Conservation (phyloP, 331 rosid species). For the Erythrophleum ivorense region DNA sequence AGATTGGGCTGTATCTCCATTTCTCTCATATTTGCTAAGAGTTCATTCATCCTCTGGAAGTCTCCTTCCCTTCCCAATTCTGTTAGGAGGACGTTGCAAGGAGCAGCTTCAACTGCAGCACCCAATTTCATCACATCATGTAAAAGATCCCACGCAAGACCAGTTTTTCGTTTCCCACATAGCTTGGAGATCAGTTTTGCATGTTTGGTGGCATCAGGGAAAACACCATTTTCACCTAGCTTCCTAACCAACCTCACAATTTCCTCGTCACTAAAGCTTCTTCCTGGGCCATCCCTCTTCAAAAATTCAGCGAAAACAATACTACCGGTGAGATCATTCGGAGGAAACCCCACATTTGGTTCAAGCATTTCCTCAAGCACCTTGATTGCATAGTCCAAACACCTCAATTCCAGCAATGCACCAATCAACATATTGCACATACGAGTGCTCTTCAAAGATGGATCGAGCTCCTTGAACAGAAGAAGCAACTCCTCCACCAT, state of each 20-base stretch:
- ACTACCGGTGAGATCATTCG: constrained; percentile 48
- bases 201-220: constrained; percentile 52
- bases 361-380: constrained; percentile 78
- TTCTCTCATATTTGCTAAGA: constrained; percentile 65
- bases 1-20: constrained; percentile 56
- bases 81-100: constrained; percentile 68
- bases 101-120: constrained; percentile 55
- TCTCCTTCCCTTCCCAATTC: constrained; percentile 57
- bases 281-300: constrained; percentile 39
- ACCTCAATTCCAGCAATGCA: constrained; percentile 44
- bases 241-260: constrained; percentile 55
- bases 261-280: constrained; percentile 49
- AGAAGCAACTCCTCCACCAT: constrained; percentile 58
- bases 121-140: constrained; percentile 53
- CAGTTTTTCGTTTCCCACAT: constrained; percentile 56
- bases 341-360: constrained; percentile 41
- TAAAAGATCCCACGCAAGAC: constrained; percentile 63
- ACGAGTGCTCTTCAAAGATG: constrained; percentile 45
- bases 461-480: constrained; percentile 48
- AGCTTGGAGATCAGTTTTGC: constrained; percentile 55
- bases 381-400: constrained; percentile 46
- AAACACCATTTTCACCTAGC: constrained; percentile 54
- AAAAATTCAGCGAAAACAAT: constrained; percentile 51
- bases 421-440: constrained; percentile 53
- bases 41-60: constrained; percentile 60